These are phyloP conservation scores for Vitis rotundifolia DNA, from an alignment of 164 flowering plant genomes.

Conservation along the genomic window DNA sequence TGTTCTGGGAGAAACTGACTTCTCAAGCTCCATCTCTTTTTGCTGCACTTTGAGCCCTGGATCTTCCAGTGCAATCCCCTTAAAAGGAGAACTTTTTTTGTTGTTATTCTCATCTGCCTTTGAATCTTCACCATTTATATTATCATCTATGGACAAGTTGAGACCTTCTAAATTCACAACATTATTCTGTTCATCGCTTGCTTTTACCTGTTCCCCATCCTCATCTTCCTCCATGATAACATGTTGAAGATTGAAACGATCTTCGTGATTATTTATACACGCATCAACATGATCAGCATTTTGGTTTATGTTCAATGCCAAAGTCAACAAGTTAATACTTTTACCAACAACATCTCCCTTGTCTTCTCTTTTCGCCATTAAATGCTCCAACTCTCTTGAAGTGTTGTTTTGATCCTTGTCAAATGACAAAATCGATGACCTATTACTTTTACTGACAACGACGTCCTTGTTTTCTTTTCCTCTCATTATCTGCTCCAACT, in stretches of 20 bases:
- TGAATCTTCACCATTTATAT: conserved; percentile 6
- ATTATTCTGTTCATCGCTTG: conserved; percentile 1
- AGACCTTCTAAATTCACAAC: neutral
- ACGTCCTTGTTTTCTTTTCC: conserved; percentile 12
- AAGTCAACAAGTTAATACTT: neutral
- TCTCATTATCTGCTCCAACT: conserved; percentile 14
- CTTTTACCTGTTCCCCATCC: conserved; percentile 2
- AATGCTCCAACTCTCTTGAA: conserved; percentile 8
- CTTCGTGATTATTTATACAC: conserved; percentile 5
- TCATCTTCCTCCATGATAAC: conserved; percentile 4
- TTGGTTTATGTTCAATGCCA: neutral
- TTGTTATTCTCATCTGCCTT: conserved; percentile 10
- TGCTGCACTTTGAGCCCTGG: neutral
- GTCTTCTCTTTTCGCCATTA: conserved; percentile 14
- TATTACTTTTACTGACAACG: conserved; percentile 1
- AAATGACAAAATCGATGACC: neutral
- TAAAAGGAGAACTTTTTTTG: conserved; percentile 1
- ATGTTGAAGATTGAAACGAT: conserved; percentile 6
- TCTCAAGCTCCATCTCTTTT: neutral
- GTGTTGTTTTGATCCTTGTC: conserved; percentile 4
- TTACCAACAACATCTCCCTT: conserved; percentile 4
- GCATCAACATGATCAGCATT: conserved; percentile 10
- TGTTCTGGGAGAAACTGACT: neutral
- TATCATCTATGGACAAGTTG: conserved; percentile 5
- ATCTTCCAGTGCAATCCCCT: conserved; percentile 10